Percentiles rank a stretch among this genome's conserved stretches.
Evolutionary conservation across 2,329 filamentous ascomycete species (phyloP).

Genomic region (Fusarium nygamai): DNA sequence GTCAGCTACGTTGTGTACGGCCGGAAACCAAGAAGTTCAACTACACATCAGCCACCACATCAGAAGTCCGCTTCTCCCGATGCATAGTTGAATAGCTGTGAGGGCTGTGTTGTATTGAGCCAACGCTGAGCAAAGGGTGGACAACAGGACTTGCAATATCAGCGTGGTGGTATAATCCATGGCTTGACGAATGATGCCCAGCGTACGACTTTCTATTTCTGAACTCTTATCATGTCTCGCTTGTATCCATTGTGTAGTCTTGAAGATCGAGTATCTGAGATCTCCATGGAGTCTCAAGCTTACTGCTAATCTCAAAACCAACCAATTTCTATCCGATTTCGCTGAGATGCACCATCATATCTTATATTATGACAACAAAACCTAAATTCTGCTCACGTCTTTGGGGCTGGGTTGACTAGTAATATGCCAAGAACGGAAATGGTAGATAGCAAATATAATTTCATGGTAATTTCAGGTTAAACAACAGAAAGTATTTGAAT

Average conservation of each 20-base stretch:
- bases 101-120: background rate
- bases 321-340: background rate
- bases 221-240: background rate
- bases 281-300: background rate
- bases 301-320: no score
- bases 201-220: background rate
- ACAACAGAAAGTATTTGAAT: no score
- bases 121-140: background rate
- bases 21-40: background rate
- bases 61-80: background rate
- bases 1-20: slow-evolving; percentile 26
- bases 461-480: background rate
- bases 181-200: background rate
- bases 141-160: background rate
- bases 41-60: background rate
- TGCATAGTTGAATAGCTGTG: background rate
- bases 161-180: no score
- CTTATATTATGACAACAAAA: background rate
- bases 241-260: no score
- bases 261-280: background rate
- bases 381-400: no score
- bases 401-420: background rate
- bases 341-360: background rate
- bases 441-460: background rate
- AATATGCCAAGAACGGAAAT: background rate